These are phyloP conservation scores for Trichoderma sp. DNA, from an alignment of 2,329 filamentous ascomycete species.

Conservation along the genomic window DNA sequence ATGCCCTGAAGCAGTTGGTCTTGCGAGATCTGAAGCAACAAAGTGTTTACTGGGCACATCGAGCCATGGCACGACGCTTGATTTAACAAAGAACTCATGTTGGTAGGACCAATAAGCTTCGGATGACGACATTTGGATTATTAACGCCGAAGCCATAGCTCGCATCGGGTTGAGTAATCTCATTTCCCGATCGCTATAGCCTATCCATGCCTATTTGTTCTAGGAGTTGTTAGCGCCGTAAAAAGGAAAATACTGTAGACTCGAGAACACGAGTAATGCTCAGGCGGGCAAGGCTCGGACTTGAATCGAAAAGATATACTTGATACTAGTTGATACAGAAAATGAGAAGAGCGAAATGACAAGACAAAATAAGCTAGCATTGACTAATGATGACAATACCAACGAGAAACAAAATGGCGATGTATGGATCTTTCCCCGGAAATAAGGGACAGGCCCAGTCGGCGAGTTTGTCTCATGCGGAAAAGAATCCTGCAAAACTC, in stretches of 20 bases:
- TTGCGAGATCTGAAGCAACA: too few relatives aligned
- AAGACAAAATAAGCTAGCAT: background rate
- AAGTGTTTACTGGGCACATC: too few relatives aligned
- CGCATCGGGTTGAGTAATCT: conserved; percentile 6
- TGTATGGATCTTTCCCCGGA: background rate
- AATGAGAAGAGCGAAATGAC: background rate
- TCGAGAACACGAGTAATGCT: background rate
- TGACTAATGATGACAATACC: background rate
- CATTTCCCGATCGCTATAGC: background rate
- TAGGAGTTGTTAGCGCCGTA: background rate
- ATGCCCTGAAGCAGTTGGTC: background rate
- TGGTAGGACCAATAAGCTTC: background rate
- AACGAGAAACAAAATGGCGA: background rate
- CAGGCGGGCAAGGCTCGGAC: background rate
- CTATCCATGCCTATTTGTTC: background rate
- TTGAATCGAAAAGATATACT: background rate
- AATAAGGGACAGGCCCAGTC: background rate
- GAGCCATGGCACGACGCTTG: background rate
- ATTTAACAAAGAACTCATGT: background rate
- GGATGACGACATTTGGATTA: background rate
- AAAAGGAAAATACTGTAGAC: background rate
- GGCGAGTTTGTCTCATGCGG: background rate
- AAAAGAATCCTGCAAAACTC: background rate
- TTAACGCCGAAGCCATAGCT: background rate
- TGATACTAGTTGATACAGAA: too few relatives aligned